Conservation (phyloP, 2,329 filamentous ascomycete species). For the Pseudogymnoascus sp. region DNA sequence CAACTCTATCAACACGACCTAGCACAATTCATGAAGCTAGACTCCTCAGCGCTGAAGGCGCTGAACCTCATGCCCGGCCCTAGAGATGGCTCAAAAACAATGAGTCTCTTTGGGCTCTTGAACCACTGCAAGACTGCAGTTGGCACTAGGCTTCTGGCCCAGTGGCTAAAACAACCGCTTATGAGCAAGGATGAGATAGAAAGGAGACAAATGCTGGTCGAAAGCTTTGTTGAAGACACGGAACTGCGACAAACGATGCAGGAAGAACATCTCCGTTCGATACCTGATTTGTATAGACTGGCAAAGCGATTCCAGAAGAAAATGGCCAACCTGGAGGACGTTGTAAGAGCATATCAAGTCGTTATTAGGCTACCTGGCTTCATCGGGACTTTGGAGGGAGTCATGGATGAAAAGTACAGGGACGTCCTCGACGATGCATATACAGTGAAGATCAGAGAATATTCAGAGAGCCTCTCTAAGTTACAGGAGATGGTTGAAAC, state of each 20-base stretch:
- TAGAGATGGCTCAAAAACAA: slow-evolving; percentile 89
- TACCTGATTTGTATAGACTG: slow-evolving; percentile 88
- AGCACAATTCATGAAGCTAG: slow-evolving; percentile 96
- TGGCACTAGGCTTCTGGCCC: slow-evolving; percentile 78
- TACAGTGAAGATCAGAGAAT: slow-evolving; percentile 69
- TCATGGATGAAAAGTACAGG: slow-evolving; percentile 93
- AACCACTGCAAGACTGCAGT: slow-evolving; percentile 98
- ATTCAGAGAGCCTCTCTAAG: slow-evolving; percentile 71
- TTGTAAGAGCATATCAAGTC: slow-evolving; percentile 91
- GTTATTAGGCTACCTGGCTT: slow-evolving; percentile 87
- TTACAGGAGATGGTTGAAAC: slow-evolving; percentile 98
- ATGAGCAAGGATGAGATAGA: slow-evolving; percentile 89
- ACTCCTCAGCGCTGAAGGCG: slow-evolving; percentile 86
- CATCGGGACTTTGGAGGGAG: slow-evolving; percentile 76
- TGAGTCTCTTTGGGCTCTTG: slow-evolving; percentile 89
- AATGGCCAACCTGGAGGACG: slow-evolving; percentile 86
- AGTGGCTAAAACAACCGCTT: slow-evolving; percentile 95
- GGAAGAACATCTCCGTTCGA: slow-evolving; percentile 85
- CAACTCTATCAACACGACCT: slow-evolving; percentile 96
- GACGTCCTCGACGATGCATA: slow-evolving; percentile 81
- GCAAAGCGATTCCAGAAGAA: slow-evolving; percentile 92
- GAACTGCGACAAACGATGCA: slow-evolving; percentile 93
- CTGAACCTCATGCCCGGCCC: slow-evolving; percentile 96
- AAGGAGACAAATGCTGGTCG: slow-evolving; percentile 84
- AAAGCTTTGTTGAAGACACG: slow-evolving; percentile 88